Conservation (phyloP, 345 rosid genomes). For the Citrus unshiu region DNA sequence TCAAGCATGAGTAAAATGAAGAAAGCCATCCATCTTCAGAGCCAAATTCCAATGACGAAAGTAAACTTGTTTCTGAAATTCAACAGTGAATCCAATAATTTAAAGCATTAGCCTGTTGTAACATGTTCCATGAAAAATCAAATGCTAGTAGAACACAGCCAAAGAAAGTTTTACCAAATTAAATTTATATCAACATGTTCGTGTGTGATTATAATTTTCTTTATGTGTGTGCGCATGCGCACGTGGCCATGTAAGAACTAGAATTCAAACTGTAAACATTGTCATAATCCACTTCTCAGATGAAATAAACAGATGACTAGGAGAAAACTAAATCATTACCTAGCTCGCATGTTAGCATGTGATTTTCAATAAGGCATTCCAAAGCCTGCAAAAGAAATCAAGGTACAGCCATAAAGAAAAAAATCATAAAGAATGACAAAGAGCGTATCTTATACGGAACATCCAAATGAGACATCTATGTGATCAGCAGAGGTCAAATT, state of each 20-base stretch:
- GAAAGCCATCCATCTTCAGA: slow-evolving; percentile 94
- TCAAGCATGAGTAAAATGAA: slow-evolving; percentile 90
- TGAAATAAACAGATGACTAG: background rate
- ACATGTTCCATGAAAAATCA: background rate
- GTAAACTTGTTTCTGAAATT: slow-evolving; percentile 61
- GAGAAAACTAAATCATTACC: slow-evolving; percentile 38
- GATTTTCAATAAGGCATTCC: slow-evolving; percentile 90
- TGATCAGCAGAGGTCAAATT: background rate
- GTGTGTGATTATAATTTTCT: background rate
- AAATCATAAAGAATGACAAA: background rate
- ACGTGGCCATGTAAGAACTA: background rate
- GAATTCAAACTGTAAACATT: background rate
- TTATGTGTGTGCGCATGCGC: background rate
- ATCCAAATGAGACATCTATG: background rate
- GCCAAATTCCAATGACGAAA: slow-evolving; percentile 79
- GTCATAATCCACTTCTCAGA: background rate
- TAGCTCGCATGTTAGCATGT: slow-evolving; percentile 93
- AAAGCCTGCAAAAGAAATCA: slow-evolving; percentile 60
- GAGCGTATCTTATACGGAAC: background rate
- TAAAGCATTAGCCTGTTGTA: background rate
- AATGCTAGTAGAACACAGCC: background rate
- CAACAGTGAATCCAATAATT: slow-evolving; percentile 5
- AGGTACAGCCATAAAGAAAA: slow-evolving; percentile 10
- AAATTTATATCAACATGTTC: background rate
- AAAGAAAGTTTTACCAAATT: background rate